Conservation (phyloP, 768 basidiomycete genomes). For the Auricularia sp. region DNA sequence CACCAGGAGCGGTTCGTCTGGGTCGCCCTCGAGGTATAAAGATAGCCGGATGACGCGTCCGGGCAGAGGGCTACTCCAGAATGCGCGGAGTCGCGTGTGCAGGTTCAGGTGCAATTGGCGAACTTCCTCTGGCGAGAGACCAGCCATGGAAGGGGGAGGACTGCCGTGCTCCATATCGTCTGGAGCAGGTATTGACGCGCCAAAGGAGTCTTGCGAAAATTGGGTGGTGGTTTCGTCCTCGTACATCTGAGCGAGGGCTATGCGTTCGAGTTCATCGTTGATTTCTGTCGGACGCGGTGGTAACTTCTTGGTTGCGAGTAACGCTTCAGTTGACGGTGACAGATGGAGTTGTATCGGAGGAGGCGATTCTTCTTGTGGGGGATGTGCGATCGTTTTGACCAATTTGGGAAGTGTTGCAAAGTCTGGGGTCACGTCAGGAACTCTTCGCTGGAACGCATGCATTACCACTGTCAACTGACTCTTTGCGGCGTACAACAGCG, state of each 20-base stretch:
- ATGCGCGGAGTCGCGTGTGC: constrained; percentile 62
- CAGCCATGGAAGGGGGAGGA: background rate
- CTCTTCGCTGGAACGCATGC: constrained; percentile 4
- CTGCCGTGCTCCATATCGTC: background rate
- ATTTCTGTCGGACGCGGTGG: constrained; percentile 54
- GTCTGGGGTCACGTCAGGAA: constrained; percentile 28
- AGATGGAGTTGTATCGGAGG: constrained; percentile 18
- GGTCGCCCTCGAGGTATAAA: constrained; percentile 26
- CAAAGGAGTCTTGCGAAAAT: background rate
- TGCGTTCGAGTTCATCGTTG: constrained; percentile 45
- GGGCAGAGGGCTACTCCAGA: constrained; percentile 68
- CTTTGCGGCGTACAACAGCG: constrained; percentile 70
- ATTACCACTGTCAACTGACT: constrained; percentile 28
- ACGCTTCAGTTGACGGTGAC: constrained; percentile 27
- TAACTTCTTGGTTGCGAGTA: constrained; percentile 35
- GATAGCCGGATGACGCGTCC: constrained; percentile 52
- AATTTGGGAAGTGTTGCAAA: constrained; percentile 67
- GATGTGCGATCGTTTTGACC: constrained; percentile 13
- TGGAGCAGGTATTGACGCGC: background rate
- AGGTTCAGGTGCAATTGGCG: constrained; percentile 62
- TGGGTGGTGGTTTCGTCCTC: background rate
- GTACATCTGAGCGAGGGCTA: constrained; percentile 17
- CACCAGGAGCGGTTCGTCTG: constrained; percentile 37
- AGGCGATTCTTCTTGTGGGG: constrained; percentile 9
- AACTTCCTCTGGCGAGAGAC: constrained; percentile 20